Conservation (phyloP, 78 protist genomes). For the Salpingoeca rosetta region DNA sequence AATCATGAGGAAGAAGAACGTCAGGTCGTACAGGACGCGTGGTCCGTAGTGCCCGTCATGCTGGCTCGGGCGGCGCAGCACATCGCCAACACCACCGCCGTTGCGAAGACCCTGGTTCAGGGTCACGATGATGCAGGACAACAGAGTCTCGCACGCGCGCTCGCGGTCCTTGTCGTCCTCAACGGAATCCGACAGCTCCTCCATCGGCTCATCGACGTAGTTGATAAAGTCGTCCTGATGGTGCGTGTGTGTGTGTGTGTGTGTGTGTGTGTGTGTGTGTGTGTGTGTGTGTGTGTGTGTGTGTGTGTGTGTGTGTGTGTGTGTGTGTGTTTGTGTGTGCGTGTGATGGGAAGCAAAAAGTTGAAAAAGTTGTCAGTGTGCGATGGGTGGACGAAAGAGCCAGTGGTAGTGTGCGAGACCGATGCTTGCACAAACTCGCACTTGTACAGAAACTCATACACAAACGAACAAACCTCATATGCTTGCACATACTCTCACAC, state of each 20-base stretch:
- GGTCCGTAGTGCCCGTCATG: slow-evolving; percentile 6
- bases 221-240: slow-evolving; percentile 7
- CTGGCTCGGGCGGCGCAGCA: not conserved
- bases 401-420: too few relatives aligned
- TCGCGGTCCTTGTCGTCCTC: not conserved
- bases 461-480: too few relatives aligned
- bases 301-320: too few relatives aligned
- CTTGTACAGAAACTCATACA: not conserved
- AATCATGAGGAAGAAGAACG: slow-evolving; percentile 47
- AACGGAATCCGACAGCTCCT: not conserved
- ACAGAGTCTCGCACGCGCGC: slow-evolving; percentile 19
- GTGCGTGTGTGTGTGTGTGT: too few relatives aligned
- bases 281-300: too few relatives aligned
- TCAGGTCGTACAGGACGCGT: slow-evolving; percentile 29
- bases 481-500: not conserved
- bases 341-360: too few relatives aligned
- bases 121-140: not conserved
- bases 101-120: slow-evolving; percentile 24
- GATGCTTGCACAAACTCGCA: not conserved
- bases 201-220: not conserved
- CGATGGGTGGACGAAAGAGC: too few relatives aligned
- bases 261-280: too few relatives aligned
- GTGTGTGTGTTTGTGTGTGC: too few relatives aligned
- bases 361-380: too few relatives aligned
- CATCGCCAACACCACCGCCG: slow-evolving; percentile 48